Base-by-base conservation (phyloP, 2,329 filamentous ascomycete genomes). In the Aspergillus pseudotamarii region DNA sequence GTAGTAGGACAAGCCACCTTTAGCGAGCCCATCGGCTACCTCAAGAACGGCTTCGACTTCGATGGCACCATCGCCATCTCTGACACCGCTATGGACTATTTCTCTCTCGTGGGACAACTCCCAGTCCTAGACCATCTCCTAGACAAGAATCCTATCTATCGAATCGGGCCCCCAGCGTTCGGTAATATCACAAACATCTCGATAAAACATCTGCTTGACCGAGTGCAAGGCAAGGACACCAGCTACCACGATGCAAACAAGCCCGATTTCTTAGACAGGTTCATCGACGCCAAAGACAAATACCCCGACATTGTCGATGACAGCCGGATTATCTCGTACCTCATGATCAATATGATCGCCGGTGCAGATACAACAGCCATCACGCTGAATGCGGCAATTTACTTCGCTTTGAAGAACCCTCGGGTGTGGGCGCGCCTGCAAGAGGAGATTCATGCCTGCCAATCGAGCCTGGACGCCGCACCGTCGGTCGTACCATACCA, bases 211-310 rank as follows among this genome's bases (percentile, higher is more conserved):
- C 59, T 69, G 5, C 36, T 62, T 21, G 58, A 65, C 58, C 65
- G 68, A 21, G 45, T 64, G 3, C 63, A 69, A 43, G 64, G 64
- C 14, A 64, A 64, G 9, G 67, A 65, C 4, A 63, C 58, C 5
- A 64, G 69, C 43, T 68, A 68, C 8, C 68, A 72, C 51, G 46
- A 62, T 50, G 64, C 19, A 30, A 62, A 10, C 43, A 66, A 48
- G 57, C 69, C 54, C 4, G 79, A 82, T 58, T 81, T 77, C 30
- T 66, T 82, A 6, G 77, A 81, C 60, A 74, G 75, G 43, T 81
- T 81, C 59, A 72, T 82, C n/a, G 76, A 80, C 14, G 73, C 76
- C 3, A 77, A 80, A 64, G 64, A 72, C 10, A 61, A 68, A 0
- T 60, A 75, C 46, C 75, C 76, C 0, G 74, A 79, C 6, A 62